Evolutionary conservation across 1,284 basidiomycete genomes (phyloP), one percentile per base, ranked within the genome.

Genomic region (Neonothopanus nambi): DNA sequence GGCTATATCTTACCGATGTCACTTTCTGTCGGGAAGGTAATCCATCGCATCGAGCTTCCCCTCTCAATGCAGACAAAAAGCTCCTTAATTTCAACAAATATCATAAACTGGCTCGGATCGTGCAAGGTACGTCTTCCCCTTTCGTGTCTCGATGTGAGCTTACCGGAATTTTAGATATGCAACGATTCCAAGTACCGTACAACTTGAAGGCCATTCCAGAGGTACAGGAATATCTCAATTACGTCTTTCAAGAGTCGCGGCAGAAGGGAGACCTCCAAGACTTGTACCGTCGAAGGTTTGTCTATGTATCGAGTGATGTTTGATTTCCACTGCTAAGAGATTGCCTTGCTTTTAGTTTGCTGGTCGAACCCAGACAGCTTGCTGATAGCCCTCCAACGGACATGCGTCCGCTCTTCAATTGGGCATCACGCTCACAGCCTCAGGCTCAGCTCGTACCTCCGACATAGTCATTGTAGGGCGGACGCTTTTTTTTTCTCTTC

Each of bases 21-120:
- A 98, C 95, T 1, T 99, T 98, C 71, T 95, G 93, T 63, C 85
- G 91, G 49, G 96, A 97, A 65, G 96, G 96, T 36, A 98, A 98
- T 68, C 88, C 93, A 7, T 88, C 90, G 7, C 80, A 87, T 62
- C 81, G 96, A 58, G 80, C 87, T n/a, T 91, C 93, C 11, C 91
- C 90, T 1, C 69, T 82, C 55, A 85, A 87, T 51, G 77, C 88
- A 2, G 81, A 83, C 47, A 87, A 93, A 69, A 90, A 88, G 65
- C 72, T 99, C 45, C 80, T 98, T 68, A 99, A 99, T 71, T 95
- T 97, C 68, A 96, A 95, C 74, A 96, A 93, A 73, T 97, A 90
- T 63, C 86, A 91, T 67, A 95, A 94, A 69, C 81, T 98, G 52
- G 91, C 91, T 18, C 81, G 88, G 61, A 95, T 96, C 60, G 83